Conservation (phyloP, 805 yeast species). For the Ogataea zsoltii region DNA sequence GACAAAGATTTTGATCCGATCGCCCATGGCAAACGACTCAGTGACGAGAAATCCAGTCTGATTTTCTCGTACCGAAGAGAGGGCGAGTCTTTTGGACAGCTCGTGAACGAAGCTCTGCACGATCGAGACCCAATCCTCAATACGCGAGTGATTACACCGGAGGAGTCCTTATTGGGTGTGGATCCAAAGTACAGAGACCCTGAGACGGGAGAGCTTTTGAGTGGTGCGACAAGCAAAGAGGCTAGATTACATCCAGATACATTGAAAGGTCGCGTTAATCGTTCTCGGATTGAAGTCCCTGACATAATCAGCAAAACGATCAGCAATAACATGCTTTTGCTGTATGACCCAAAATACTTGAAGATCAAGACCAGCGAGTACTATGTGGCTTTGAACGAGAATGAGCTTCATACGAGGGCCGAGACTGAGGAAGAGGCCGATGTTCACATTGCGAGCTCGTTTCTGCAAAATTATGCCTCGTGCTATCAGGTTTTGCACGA, state of each 20-base stretch:
- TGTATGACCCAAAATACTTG: conserved; percentile 62
- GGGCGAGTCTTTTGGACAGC: conserved; percentile 44
- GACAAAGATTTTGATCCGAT: conserved; percentile 17
- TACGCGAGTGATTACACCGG: conserved; percentile 38
- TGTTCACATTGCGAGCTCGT: conserved; percentile 76
- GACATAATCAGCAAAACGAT: conserved; percentile 55
- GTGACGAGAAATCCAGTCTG: conserved; percentile 26
- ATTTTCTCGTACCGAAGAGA: conserved; percentile 38
- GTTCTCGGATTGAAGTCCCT: conserved; percentile 57
- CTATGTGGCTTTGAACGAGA: conserved; percentile 44
- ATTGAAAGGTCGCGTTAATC: conserved; percentile 52
- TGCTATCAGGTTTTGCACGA: conserved; percentile 66
- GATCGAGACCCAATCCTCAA: conserved; percentile 35
- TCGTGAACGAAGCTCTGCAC: conserved; percentile 39
- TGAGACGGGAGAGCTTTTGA: conserved; percentile 31
- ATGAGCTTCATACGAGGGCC: conserved; percentile 48
- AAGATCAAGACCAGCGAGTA: conserved; percentile 53
- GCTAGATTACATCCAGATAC: conserved; percentile 63
- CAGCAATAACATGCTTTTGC: conserved; percentile 59
- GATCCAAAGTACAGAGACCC: conserved; percentile 35
- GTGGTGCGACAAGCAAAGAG: conserved; percentile 47
- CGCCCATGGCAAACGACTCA: conserved; percentile 22
- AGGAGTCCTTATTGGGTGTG: conserved; percentile 35
- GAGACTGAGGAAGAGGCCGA: conserved; percentile 59
- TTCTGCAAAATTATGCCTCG: conserved; percentile 79